phyloP scores from a whole-genome alignment of 371 early-diverging fungal genomes.

The Polyrhizophydium stewartii region DNA sequence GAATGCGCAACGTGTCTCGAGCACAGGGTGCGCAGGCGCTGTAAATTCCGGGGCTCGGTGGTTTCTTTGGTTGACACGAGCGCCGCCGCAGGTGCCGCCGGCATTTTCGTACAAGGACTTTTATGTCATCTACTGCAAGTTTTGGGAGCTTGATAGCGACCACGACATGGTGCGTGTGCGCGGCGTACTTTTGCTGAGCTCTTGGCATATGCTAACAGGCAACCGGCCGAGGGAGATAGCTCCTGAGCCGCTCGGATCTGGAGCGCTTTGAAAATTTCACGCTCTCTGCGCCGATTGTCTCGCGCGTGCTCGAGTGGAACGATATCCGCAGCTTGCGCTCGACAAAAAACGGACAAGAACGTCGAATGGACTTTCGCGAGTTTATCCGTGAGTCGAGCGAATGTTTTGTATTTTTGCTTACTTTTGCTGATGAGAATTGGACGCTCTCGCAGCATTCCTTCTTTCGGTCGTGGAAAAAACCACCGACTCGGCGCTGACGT shows the following conservation, averaged over 20 bases:
- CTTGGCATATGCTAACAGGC: conserved; percentile 1
- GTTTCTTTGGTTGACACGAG: background rate
- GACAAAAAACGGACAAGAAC: background rate
- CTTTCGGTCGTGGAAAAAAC: conserved; percentile 83
- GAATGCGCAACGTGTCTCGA: conserved; percentile 29
- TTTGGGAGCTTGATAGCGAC: conserved; percentile 68
- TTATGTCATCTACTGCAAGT: conserved; percentile 92
- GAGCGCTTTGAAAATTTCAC: conserved; percentile 25
- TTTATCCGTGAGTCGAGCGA: conserved; percentile 15
- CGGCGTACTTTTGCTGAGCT: background rate
- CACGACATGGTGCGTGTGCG: conserved; percentile 27
- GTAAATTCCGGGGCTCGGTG: background rate
- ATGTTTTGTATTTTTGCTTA: background rate
- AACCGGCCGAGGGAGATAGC: no score
- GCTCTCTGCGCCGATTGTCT: conserved; percentile 21
- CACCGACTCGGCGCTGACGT: conserved; percentile 72
- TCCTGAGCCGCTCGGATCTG: no score
- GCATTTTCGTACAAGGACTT: conserved; percentile 93
- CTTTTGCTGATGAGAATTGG: background rate
- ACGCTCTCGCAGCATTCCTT: conserved; percentile 57
- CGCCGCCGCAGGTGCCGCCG: conserved; percentile 43
- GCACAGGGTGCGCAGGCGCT: conserved; percentile 2
- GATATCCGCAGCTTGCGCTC: background rate
- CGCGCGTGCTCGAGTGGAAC: conserved; percentile 23
- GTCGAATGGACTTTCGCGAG: conserved; percentile 14